Evolutionary conservation across 139 green algal species (phyloP), one percentile per base, ranked within the genome.

Genomic region (Dunaliella sp.): DNA sequence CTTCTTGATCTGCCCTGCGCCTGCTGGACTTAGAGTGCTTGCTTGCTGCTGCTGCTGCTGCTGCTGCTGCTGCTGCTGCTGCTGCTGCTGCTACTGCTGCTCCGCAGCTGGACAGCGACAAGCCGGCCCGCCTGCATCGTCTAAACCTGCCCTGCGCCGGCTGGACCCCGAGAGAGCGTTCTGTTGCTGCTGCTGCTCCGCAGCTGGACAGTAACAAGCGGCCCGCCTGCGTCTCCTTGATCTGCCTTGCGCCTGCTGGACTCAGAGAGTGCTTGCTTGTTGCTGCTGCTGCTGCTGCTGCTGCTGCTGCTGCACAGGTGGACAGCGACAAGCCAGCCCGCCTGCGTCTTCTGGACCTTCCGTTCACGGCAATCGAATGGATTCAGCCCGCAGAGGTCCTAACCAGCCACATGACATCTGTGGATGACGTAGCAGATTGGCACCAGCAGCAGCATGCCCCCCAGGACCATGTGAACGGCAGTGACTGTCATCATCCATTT

Each of bases 291-390:
- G n/a, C n/a, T n/a, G n/a, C n/a, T n/a, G n/a, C n/a, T n/a, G n/a
- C n/a, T n/a, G n/a, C n/a, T n/a, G n/a, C n/a, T n/a, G n/a, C n/a
- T n/a, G n/a, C 74, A 33, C 74, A 80, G 74, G 74, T 80, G 74
- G 74, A 80, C 31, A 34, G 12, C 74, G 74, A 80, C 74, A 31
- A 0, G 25, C 92, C 94, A 24, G 79, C 74, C n/a, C 88, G 95
- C 0, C 81, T 97, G 33, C 86, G 94, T 7, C 87, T 96, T 72
- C 86, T 97, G n/a, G 93, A 97, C 87, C 89, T 97, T 36, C 92
- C 92, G 26, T 96, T 97, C 89, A 93, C 90, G 3, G 89, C 94
- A 32, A 93, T 96, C 31, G 95, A 97, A 86, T 98, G 95, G 95
- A 84, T 95, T 75, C 84, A 91, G 24, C 87, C 91, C 21, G 21